Evolutionary conservation across 2,329 filamentous ascomycete genomes (phyloP), one percentile per base, ranked within the genome.

Genomic region (Alternaria conjuncta): DNA sequence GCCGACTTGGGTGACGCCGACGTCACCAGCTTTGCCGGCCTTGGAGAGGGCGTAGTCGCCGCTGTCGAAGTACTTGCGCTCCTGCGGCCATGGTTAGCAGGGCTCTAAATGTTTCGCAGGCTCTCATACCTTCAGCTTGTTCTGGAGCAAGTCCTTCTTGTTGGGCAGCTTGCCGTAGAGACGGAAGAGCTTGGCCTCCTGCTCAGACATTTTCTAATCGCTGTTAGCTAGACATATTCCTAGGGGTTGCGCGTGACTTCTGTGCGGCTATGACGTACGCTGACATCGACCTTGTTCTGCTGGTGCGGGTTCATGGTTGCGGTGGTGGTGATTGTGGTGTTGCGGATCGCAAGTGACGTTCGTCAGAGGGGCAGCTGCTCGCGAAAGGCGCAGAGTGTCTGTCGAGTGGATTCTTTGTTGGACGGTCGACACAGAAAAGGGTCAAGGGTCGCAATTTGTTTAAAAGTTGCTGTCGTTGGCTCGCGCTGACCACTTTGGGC

Each of bases 231-330:
- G 43, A 26, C 53, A 28, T 28, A 20, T 54, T 28, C 30, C 32
- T 41, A 25, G 21, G 55, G 45, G 59, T 36, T 55, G 65, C 62
- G 66, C 66, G 65, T 57, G 71, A 64, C 15, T 41, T 18, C n/a
- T 41, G 67, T 41, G 67, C 65, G 61, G 45, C 32, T 59, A 70
- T 71, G 67, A 88, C 92, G 85, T 85, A 97, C 96, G 86, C 88
- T 94, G 83, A 97, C 87, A 83, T 99, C 96, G 77, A 98, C 88
- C 87, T 99, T 98, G 87, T 97, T 97, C 88, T 97, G 94, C 87
- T 97, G 93, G 82, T 94, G 93, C 74, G 95, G 95, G 82, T 97
- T 97, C 93, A 98, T 96, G 70, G 68, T 74, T 71, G 71, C 67
- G 70, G 69, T 44, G 44, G 64, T 57, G 55, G 15, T 44, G 57